Evolutionary conservation across 2,329 filamentous ascomycete genomes (phyloP).

Genomic region (Paecilomyces formosus): DNA sequence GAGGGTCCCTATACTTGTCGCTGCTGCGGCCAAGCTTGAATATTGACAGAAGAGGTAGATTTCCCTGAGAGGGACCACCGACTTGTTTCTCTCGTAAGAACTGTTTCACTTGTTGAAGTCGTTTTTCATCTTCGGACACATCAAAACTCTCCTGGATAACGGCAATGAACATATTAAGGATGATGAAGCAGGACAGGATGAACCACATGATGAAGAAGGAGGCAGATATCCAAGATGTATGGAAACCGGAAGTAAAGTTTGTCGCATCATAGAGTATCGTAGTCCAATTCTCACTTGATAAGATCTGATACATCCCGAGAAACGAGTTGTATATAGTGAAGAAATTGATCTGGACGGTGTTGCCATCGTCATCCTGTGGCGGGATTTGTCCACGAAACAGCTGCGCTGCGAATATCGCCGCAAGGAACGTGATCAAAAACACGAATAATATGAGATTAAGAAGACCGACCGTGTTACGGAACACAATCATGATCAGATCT

Average conservation of each 20-base stretch:
- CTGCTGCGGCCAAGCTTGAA: conserved; percentile 56
- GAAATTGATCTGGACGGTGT: conserved; percentile 67
- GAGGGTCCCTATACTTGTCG: conserved; percentile 63
- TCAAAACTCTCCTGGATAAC: conserved; percentile 99
- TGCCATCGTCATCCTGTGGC: conserved; percentile 50
- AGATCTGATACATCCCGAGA: conserved; percentile 92
- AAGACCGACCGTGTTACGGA: conserved; percentile 87
- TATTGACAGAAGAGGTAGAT: conserved; percentile 55
- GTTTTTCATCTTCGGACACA: conserved; percentile 96
- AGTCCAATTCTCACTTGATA: conserved; percentile 97
- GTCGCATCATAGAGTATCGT: conserved; percentile 76
- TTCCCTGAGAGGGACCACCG: conserved; percentile 58
- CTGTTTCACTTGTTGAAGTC: conserved; percentile 88
- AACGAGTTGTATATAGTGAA: conserved; percentile 92
- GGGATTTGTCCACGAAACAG: conserved; percentile 85
- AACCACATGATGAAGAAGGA: conserved; percentile 93
- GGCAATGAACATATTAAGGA: conserved; percentile 99
- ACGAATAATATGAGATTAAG: conserved; percentile 93
- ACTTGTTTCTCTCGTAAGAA: conserved; percentile 89
- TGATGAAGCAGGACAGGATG: conserved; percentile 87
- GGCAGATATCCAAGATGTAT: conserved; percentile 88
- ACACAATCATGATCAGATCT: conserved; percentile 74
- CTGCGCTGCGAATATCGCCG: conserved; percentile 87
- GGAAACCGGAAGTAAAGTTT: conserved; percentile 53
- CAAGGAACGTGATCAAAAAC: conserved; percentile 88